A percentile compares a stretch with the other conserved stretches of the same genome.
Evolutionary conservation across 176 grass and related monocot genomes (phyloP).

Genomic region (maize (Zea mays)): DNA sequence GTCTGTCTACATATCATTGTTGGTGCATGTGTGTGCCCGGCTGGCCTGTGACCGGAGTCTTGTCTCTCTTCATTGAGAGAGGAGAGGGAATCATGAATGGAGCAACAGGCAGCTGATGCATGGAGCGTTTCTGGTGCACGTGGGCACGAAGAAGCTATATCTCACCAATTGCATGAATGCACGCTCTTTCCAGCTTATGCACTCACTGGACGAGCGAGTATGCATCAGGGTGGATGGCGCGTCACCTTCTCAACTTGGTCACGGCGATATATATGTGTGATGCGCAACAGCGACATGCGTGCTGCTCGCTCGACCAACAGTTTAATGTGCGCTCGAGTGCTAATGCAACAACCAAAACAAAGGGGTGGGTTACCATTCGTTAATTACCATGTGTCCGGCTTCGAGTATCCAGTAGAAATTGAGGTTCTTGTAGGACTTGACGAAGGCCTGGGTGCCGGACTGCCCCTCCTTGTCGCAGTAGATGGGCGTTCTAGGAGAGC

Average conservation of each 20-base stretch:
- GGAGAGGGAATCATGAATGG: neutral
- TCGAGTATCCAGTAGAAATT: constrained; percentile 85
- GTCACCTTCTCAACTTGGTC: neutral
- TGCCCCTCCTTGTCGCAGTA: constrained; percentile 49
- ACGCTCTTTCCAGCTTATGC: constrained; percentile 35
- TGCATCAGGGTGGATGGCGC: constrained; percentile 9
- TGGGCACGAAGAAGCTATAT: constrained; percentile 19
- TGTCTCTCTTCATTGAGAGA: neutral
- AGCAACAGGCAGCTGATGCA: neutral
- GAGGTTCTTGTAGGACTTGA: constrained; percentile 79
- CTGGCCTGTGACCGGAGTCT: neutral
- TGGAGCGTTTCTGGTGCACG: neutral
- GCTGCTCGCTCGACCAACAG: neutral
- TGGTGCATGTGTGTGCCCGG: constrained; percentile 36
- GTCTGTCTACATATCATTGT: constrained; percentile 10
- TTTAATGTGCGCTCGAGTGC: too few relatives aligned
- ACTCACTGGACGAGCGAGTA: too few relatives aligned
- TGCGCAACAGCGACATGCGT: neutral
- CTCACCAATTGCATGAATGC: constrained; percentile 46
- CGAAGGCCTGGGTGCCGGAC: constrained; percentile 63
- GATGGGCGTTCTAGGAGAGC: constrained; percentile 44
- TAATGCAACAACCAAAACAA: too few relatives aligned
- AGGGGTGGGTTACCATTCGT: too few relatives aligned
- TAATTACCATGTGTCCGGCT: constrained; percentile 88
- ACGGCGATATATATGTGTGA: neutral